Evolutionary conservation across 257 asterid species (phyloP), one percentile per base, ranked within the genome.

Genomic region (Fraxinus cuspidata): DNA sequence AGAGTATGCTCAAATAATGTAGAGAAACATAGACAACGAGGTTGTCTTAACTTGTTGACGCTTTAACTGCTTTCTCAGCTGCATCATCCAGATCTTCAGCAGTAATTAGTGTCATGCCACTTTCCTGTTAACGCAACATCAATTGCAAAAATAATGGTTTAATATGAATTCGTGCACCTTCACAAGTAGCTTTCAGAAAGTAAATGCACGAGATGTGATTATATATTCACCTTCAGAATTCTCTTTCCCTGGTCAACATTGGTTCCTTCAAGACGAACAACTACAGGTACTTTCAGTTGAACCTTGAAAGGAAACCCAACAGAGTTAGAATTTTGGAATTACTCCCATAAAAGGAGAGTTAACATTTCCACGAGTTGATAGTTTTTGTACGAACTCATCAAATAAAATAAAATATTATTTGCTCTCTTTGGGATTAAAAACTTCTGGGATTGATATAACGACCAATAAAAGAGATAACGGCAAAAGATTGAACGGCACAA

Each of bases 241-340:
- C 97, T 91, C 89, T 91, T 92, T 73, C 98, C 98, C 81, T 89
- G 96, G 83, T 95, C 99, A 25, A 95, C 99, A 34, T 95, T 95
- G 81, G 99, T 95, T 70, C 99, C 99, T 86, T 95, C 99, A 56
- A 95, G 97, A 74, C 99, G 97, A 78, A 95, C 99, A 42, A 95
- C 84, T 19, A 95, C 98, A 19, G 97, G 99, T 77, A 92, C 99
- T 86, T 95, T 91, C 86, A 92, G 82, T 89, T 92, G 88, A 83
- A 92, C 97, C 97, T 94, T 71, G 53, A 77, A 53, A 23, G 75
- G 78, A 79, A 68, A 47, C 53, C 40, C 63, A 76, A 80, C 37
- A 65, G 44, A 75, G 71, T 77, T 79, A 81, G 72, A 64, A 76
- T 35, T 11, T 71, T 28, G 47, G 40, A 65, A 16, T 49, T 16